Evolutionary conservation across 805 yeast species (phyloP).

Genomic region (Teunomyces pallodes): DNA sequence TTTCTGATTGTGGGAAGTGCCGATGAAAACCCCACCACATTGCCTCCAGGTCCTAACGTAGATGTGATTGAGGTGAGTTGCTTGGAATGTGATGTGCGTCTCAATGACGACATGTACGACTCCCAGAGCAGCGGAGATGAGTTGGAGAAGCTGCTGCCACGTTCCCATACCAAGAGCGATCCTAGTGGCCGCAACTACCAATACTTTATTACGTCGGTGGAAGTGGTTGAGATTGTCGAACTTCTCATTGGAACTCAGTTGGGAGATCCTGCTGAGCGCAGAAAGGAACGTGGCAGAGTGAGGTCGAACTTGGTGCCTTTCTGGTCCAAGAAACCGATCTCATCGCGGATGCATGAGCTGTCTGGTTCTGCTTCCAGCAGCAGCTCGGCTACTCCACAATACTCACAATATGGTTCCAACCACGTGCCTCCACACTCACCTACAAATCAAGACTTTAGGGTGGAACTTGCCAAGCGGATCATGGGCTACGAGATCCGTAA

Average conservation of each 20-base stretch:
- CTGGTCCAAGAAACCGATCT: constrained; percentile 61
- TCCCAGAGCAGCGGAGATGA: constrained; percentile 25
- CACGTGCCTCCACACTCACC: constrained; percentile 5
- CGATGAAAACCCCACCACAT: constrained; percentile 40
- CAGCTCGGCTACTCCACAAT: constrained; percentile 1
- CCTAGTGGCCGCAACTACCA: constrained; percentile 26
- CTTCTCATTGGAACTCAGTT: constrained; percentile 51
- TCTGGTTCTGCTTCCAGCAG: constrained; percentile 10
- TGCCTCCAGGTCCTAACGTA: constrained; percentile 30
- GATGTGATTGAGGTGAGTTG: constrained; percentile 61
- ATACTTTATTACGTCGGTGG: constrained; percentile 62
- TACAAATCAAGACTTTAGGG: constrained; percentile 37
- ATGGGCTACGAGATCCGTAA: constrained; percentile 62
- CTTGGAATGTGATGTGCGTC: constrained; percentile 41
- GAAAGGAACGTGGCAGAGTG: constrained; percentile 65
- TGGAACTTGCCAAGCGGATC: constrained; percentile 60
- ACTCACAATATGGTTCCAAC: constrained; percentile 1
- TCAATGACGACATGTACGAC: constrained; percentile 28
- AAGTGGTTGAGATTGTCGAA: constrained; percentile 64
- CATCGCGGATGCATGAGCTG: constrained; percentile 39
- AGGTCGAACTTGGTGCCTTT: constrained; percentile 65
- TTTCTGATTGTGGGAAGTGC: constrained; percentile 55
- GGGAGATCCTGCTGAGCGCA: constrained; percentile 47
- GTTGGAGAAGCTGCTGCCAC: constrained; percentile 5
- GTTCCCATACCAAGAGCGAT: constrained; percentile 14